These are phyloP conservation scores for Apocynum venetum DNA, from an alignment of 257 asterid genomes.

Conservation along the genomic window DNA sequence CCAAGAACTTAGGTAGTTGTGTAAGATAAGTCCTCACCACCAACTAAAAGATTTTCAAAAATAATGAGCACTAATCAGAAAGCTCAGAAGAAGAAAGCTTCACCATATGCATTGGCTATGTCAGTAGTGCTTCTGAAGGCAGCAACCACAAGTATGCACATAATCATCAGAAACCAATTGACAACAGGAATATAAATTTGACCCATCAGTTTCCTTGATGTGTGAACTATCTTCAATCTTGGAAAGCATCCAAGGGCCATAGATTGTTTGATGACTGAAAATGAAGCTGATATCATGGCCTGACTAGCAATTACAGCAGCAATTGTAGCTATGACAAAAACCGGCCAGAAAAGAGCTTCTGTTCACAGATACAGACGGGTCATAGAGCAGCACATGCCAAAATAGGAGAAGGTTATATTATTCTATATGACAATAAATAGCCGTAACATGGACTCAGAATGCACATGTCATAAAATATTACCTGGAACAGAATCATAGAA, in stretches of 20 bases:
- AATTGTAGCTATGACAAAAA: conserved; percentile 68
- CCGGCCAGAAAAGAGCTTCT: conserved; percentile 89
- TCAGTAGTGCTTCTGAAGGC: conserved; percentile 77
- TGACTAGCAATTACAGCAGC: conserved; percentile 98
- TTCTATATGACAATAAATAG: not conserved
- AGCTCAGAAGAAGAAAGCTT: conserved; percentile 15
- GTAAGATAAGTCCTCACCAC: not conserved
- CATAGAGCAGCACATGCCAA: conserved; percentile 13
- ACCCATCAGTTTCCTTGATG: conserved; percentile 85
- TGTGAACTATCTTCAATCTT: conserved; percentile 82
- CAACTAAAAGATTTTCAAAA: not conserved
- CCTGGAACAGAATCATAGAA: conserved; percentile 94
- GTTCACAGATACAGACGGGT: conserved; percentile 24
- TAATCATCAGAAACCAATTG: conserved; percentile 87
- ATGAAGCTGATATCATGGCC: conserved; percentile 98
- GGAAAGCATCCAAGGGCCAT: conserved; percentile 99
- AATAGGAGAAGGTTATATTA: not conserved
- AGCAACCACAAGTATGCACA: conserved; percentile 89
- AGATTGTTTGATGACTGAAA: conserved; percentile 90
- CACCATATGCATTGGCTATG: conserved; percentile 93
- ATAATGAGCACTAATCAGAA: not conserved
- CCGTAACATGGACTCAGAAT: not conserved
- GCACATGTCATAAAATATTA: conserved; percentile 17
- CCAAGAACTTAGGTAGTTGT: not conserved
- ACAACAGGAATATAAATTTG: conserved; percentile 90